phyloP scores from a whole-genome alignment of 177 flowering plant genomes.

The Vitis hybrid region DNA sequence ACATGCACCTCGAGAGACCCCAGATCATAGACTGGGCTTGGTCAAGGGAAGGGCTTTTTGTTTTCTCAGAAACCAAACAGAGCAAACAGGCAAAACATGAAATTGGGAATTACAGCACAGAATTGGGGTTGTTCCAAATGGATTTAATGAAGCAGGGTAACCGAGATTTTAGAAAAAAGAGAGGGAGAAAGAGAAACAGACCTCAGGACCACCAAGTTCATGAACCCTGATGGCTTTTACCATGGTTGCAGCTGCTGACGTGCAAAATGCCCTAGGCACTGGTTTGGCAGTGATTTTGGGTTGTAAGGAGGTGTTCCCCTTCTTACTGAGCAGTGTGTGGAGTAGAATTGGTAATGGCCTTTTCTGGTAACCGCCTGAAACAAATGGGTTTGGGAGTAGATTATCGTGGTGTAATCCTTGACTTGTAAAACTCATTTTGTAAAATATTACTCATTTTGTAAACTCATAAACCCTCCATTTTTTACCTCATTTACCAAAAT shows the following conservation, averaged over 20 bases:
- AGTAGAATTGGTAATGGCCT: neutral
- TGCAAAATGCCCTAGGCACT: neutral
- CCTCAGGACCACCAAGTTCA: slow-evolving; percentile 89
- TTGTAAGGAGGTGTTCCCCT: neutral
- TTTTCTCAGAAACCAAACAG: no score
- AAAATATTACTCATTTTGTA: no score
- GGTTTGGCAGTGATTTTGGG: neutral
- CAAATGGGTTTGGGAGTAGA: neutral
- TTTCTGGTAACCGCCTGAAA: neutral
- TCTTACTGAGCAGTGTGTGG: neutral
- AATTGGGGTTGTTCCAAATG: neutral
- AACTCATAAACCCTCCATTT: no score
- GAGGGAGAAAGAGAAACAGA: slow-evolving; percentile 14
- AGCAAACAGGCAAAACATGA: neutral
- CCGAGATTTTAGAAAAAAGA: neutral
- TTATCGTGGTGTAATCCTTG: no score
- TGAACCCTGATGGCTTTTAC: slow-evolving; percentile 81
- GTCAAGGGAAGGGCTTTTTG: no score
- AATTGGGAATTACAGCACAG: slow-evolving; percentile 1
- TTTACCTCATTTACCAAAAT: no score
- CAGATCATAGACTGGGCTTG: no score
- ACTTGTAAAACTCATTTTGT: no score
- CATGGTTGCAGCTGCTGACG: slow-evolving; percentile 37
- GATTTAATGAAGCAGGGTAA: neutral
- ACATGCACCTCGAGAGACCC: no score